These are phyloP conservation scores for Sphaerulina vaccinii DNA, from an alignment of 2,329 filamentous ascomycete genomes.

Conservation along the genomic window DNA sequence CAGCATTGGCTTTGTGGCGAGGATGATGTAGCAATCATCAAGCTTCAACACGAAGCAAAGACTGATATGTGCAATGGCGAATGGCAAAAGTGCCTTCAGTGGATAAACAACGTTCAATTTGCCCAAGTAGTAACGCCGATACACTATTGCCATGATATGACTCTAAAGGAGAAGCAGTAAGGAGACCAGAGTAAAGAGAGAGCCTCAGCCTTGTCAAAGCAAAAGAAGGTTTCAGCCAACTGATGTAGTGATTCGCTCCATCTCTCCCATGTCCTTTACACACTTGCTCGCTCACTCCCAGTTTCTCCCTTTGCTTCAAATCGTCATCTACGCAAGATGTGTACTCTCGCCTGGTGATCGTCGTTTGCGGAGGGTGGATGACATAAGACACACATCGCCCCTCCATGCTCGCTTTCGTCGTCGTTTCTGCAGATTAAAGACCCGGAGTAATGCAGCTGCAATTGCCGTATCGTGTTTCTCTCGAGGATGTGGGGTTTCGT, in stretches of 20 bases:
- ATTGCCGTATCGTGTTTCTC: conserved; percentile 8
- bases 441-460: conserved; percentile 12
- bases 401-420: conserved; percentile 4
- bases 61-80: too few species aligned
- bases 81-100: background rate
- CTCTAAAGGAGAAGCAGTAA: conserved; percentile 13
- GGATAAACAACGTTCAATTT: conserved; percentile 10
- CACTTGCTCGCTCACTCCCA: conserved; percentile 1
- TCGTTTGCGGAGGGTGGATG: background rate
- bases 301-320: conserved; percentile 7
- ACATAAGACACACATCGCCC: conserved; percentile 10
- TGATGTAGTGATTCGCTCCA: conserved; percentile 12
- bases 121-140: conserved; percentile 11
- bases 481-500: conserved; percentile 9
- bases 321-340: conserved; percentile 21
- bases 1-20: too few species aligned
- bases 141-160: conserved; percentile 17
- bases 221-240: conserved; percentile 21
- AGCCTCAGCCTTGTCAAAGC: conserved; percentile 1
- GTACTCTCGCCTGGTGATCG: conserved; percentile 6
- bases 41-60: too few species aligned
- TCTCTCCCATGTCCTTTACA: conserved; percentile 8
- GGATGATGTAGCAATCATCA: too few species aligned
- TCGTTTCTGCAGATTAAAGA: conserved; percentile 16
- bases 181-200: conserved; percentile 10